Evolutionary conservation across 768 basidiomycete genomes (phyloP).

Genomic region (Lactifluus piperatus): DNA sequence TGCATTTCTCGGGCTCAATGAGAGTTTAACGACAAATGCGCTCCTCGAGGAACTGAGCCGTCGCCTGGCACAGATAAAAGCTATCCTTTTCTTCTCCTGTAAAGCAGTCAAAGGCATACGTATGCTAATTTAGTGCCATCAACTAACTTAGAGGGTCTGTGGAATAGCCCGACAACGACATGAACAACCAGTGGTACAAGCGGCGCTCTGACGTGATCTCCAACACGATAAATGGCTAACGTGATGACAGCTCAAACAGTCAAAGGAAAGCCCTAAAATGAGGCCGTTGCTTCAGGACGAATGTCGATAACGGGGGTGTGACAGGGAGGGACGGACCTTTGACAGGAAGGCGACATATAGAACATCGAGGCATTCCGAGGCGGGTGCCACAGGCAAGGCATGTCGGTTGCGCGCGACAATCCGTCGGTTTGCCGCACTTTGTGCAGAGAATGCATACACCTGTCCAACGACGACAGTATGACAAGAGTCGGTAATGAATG

Average conservation of each 20-base stretch:
- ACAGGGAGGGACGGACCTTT: conserved; percentile 36
- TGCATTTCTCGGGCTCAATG: too few relatives aligned
- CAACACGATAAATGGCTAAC: conserved; percentile 61
- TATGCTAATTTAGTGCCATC: too few relatives aligned
- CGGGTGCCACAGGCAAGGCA: conserved; percentile 39
- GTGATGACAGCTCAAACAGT: conserved; percentile 54
- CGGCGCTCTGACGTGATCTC: conserved; percentile 39
- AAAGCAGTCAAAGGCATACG: too few relatives aligned
- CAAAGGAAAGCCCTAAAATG: conserved; percentile 45
- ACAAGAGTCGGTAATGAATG: neutral
- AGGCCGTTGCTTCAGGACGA: neutral
- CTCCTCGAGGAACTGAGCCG: too few relatives aligned
- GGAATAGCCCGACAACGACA: conserved; percentile 38
- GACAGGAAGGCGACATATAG: conserved; percentile 68
- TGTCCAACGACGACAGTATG: conserved; percentile 20
- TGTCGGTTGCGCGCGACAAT: conserved; percentile 38
- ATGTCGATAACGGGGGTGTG: neutral
- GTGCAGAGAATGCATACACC: conserved; percentile 22
- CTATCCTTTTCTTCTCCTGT: too few relatives aligned
- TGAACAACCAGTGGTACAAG: conserved; percentile 63
- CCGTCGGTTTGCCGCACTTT: conserved; percentile 19
- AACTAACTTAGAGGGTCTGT: neutral
- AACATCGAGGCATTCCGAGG: conserved; percentile 46
- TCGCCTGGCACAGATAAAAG: too few relatives aligned
- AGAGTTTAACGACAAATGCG: too few relatives aligned